These are phyloP conservation scores for Pseudozyma pruni DNA, from an alignment of 1,284 basidiomycete species.

Conservation along the genomic window DNA sequence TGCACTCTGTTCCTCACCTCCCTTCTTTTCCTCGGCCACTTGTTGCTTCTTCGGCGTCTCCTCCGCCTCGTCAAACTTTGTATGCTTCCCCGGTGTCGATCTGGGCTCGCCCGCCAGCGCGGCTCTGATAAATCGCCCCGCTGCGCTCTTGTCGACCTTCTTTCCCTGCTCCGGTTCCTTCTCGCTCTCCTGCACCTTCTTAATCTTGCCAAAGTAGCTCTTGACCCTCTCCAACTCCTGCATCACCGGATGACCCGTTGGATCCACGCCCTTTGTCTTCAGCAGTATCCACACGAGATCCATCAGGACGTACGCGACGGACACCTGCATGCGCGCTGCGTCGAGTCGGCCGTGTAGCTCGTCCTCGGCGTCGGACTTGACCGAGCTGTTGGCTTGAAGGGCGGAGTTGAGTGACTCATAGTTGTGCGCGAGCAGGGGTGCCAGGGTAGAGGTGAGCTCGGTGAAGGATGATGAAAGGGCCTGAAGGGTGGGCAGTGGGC, in stretches of 20 bases:
- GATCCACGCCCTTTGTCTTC: constrained; percentile 55
- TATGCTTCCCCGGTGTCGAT: constrained; percentile 24
- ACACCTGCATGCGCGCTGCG: constrained; percentile 51
- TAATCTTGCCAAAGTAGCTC: constrained; percentile 57
- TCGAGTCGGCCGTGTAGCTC: constrained; percentile 54
- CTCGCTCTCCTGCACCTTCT: constrained; percentile 38
- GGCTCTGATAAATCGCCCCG: constrained; percentile 47
- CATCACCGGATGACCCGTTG: constrained; percentile 49
- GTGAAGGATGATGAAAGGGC: constrained; percentile 29
- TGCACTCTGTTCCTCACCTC: background rate
- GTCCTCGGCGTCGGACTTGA: constrained; percentile 3
- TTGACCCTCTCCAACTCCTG: constrained; percentile 56
- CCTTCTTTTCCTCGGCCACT: constrained; percentile 2
- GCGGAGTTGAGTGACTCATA: constrained; percentile 32
- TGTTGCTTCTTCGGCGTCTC: constrained; percentile 10
- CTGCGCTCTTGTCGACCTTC: constrained; percentile 44
- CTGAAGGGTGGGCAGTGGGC: constrained; percentile 33
- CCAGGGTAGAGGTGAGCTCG: constrained; percentile 20
- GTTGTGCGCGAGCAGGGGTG: constrained; percentile 30
- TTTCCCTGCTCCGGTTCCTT: constrained; percentile 13
- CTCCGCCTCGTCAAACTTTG: constrained; percentile 37
- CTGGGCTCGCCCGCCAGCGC: constrained; percentile 31
- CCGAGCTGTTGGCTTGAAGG: constrained; percentile 23
- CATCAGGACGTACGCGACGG: constrained; percentile 52
- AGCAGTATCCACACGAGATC: constrained; percentile 60